These are phyloP conservation scores for Beauveria caledonica DNA, from an alignment of 2,329 filamentous ascomycete species.

Conservation along the genomic window DNA sequence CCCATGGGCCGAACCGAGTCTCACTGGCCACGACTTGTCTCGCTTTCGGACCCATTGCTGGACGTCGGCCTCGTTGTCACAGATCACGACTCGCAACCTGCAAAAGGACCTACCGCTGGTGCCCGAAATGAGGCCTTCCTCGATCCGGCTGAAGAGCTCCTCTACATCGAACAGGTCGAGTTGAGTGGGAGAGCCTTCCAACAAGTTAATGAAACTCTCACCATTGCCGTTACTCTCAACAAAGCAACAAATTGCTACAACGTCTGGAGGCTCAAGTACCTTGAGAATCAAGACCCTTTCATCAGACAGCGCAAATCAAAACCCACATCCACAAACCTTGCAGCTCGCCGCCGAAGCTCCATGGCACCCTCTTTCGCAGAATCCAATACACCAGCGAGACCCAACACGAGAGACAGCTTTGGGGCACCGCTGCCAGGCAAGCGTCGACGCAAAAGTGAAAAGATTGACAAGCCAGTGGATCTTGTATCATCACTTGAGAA, in stretches of 20 bases:
- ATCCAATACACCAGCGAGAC: slow-evolving; percentile 65
- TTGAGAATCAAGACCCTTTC: slow-evolving; percentile 56
- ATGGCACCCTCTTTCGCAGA: slow-evolving; percentile 66
- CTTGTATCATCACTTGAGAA: slow-evolving; percentile 65
- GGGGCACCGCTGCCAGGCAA: slow-evolving; percentile 50
- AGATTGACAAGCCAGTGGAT: slow-evolving; percentile 45
- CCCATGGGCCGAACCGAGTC: slow-evolving; percentile 45
- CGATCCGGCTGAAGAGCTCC: slow-evolving; percentile 69
- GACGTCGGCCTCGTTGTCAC: slow-evolving; percentile 78
- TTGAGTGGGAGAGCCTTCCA: slow-evolving; percentile 38
- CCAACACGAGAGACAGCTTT: slow-evolving; percentile 69
- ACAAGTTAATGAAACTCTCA: slow-evolving; percentile 43
- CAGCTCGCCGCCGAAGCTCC: slow-evolving; percentile 50
- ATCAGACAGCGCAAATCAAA: slow-evolving; percentile 37
- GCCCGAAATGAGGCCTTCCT: slow-evolving; percentile 48
- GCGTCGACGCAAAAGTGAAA: slow-evolving; percentile 43
- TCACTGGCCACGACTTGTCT: slow-evolving; percentile 69
- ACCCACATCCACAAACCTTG: slow-evolving; percentile 38
- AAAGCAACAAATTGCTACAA: slow-evolving; percentile 68
- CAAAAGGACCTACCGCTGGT: slow-evolving; percentile 24
- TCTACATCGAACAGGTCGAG: slow-evolving; percentile 67
- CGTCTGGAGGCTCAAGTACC: slow-evolving; percentile 75
- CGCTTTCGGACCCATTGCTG: slow-evolving; percentile 74
- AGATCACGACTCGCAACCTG: slow-evolving; percentile 35
- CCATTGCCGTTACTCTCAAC: slow-evolving; percentile 76